Percentiles rank a stretch among this genome's conserved stretches.
Conservation (phyloP, 2,329 filamentous ascomycete species). For the Chrysoporthe austroafricana region DNA sequence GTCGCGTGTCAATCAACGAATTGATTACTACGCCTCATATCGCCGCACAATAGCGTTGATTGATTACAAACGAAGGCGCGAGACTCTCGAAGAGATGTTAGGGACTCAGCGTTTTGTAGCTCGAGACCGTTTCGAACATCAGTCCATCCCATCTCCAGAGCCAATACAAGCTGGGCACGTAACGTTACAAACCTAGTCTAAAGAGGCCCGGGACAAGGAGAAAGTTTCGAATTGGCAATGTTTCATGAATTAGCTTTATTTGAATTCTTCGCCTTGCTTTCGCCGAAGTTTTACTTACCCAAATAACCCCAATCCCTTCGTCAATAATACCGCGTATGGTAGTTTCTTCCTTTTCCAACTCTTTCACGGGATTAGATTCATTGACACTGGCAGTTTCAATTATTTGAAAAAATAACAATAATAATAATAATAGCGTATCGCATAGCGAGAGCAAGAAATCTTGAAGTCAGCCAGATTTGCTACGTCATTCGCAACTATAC, state of each 20-base stretch:
- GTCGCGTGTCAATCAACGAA: no score
- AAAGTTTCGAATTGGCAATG: not conserved
- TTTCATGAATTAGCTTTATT: not conserved
- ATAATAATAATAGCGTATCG: no score
- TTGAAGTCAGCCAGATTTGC: not conserved
- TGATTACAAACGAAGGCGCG: not conserved
- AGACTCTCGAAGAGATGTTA: not conserved
- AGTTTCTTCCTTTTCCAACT: no score
- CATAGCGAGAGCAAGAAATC: not conserved
- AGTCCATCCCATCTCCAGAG: conserved; percentile 2
- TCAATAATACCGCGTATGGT: no score
- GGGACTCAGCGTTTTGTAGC: not conserved
- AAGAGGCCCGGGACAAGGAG: not conserved
- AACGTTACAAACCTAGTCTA: not conserved
- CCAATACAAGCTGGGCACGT: not conserved
- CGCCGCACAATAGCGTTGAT: not conserved
- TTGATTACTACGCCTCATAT: not conserved
- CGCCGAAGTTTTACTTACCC: no score
- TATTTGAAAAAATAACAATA: no score
- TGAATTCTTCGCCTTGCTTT: not conserved
- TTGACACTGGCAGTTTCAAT: no score
- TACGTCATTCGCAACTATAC: not conserved
- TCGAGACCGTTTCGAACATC: conserved; percentile 4
- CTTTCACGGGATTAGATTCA: no score
- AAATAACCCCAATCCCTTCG: no score